These are phyloP conservation scores for Lactarius vividus DNA, from an alignment of 768 basidiomycete species.

Conservation along the genomic window DNA sequence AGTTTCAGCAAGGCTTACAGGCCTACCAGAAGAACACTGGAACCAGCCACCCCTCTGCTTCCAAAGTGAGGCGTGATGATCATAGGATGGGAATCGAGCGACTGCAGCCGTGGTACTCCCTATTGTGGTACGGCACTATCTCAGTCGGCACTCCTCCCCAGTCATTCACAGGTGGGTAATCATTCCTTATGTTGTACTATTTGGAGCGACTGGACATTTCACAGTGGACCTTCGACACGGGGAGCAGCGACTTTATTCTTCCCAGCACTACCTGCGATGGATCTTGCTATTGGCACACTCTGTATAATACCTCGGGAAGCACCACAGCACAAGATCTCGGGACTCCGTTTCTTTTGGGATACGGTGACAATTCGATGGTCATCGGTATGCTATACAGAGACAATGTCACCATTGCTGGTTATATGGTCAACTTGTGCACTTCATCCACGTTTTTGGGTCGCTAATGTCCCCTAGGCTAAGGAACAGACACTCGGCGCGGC, in stretches of 20 bases:
- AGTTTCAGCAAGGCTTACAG: neutral
- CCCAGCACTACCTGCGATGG: conserved; percentile 33
- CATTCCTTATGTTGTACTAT: neutral
- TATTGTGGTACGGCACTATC: conserved; percentile 13
- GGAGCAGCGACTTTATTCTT: conserved; percentile 36
- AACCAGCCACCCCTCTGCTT: neutral
- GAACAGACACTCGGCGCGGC: conserved; percentile 47
- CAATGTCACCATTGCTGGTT: conserved; percentile 20
- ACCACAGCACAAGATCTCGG: conserved; percentile 29
- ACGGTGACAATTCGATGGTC: conserved; percentile 41
- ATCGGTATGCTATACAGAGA: conserved; percentile 43
- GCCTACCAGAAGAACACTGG: conserved; percentile 15
- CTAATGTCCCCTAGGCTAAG: conserved; percentile 22
- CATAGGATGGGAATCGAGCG: neutral
- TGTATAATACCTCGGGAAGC: conserved; percentile 7
- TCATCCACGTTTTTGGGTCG: neutral
- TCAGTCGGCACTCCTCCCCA: conserved; percentile 17
- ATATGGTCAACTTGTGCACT: conserved; percentile 24
- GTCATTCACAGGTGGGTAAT: conserved; percentile 2
- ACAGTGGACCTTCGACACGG: conserved; percentile 41
- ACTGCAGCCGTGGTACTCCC: too few species aligned
- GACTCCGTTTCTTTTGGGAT: conserved; percentile 35
- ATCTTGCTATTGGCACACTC: conserved; percentile 31
- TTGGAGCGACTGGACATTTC: neutral
- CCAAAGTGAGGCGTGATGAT: neutral